Evolutionary conservation across 345 rosid genomes (phyloP), one percentile per base, ranked within the genome.

Genomic region (Syzygium grande): DNA sequence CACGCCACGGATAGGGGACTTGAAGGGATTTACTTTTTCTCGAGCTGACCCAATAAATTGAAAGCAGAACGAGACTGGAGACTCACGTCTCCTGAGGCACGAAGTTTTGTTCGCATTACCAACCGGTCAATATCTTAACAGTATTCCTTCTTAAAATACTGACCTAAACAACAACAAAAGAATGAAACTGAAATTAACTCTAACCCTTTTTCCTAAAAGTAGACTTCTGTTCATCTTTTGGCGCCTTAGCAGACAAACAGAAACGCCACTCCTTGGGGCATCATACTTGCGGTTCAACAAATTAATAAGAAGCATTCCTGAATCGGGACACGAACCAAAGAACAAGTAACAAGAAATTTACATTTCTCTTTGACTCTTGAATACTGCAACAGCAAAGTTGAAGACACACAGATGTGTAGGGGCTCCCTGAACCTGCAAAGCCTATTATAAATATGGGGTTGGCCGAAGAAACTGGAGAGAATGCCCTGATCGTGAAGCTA

Each of bases 401-500:
- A 46, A 49, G 34, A 84, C 52, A 30, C 16, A 49, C 55, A 84
- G 25, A 51, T 2, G 85, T 27, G 56, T 11, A 19, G 80, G 59
- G 80, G 7, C 80, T 73, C 80, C 27, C 80, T 4, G 80, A 5
- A 34, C 80, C 13, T 73, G 80, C 49, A 73, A 52, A 41, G 46
- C 58, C 46, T 7, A 61, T 52, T 17, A 41, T 43, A 53, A 52
- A 87, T 87, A 84, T 43, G 87, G 78, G 90, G 86, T 84, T 25
- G 58, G 53, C 21, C 34, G 55, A 30, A 29, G 90, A 88, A 88
- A 63, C n/a, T 86, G 14, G 63, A 34, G 68, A 86, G 55, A 52
- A 87, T 73, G 84, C 85, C 88, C 85, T 41, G 52, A 54, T 10
- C 85, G 11, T 38, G 85, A 87, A 78, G 88, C 88, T 73, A 73